These are phyloP conservation scores for Ceratocystis variospora DNA, from an alignment of 2,329 filamentous ascomycete genomes.

Conservation along the genomic window DNA sequence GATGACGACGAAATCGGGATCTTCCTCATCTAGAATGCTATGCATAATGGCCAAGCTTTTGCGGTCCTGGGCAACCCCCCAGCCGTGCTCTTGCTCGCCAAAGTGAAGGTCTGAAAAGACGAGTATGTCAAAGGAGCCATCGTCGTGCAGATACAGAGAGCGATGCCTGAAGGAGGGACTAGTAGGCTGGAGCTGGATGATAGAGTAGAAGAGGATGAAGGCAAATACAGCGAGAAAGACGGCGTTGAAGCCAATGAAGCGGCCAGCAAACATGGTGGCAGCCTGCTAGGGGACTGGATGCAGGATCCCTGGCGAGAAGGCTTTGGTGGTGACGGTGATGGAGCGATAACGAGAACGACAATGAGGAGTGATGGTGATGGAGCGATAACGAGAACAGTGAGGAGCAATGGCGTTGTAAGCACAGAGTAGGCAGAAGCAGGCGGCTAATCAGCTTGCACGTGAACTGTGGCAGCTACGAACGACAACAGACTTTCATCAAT, in stretches of 20 bases:
- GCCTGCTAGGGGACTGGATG: neutral
- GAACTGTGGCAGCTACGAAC: neutral
- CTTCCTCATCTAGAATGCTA: slow-evolving; percentile 42
- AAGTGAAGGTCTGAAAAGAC: slow-evolving; percentile 60
- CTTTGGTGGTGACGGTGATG: no score
- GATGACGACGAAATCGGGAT: slow-evolving; percentile 47
- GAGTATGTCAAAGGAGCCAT: slow-evolving; percentile 39
- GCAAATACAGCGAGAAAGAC: neutral
- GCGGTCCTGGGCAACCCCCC: slow-evolving; percentile 40
- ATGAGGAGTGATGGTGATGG: no score
- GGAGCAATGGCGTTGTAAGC: no score
- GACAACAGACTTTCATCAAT: neutral
- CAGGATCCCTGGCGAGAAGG: neutral
- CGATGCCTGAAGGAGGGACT: slow-evolving; percentile 2
- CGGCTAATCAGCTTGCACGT: neutral
- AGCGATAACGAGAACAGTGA: no score
- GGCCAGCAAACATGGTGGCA: neutral
- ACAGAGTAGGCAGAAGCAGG: neutral
- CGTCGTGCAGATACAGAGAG: slow-evolving; percentile 17
- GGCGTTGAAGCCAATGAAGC: slow-evolving; percentile 6
- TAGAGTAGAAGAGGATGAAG: slow-evolving; percentile 10
- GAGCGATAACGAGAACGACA: no score
- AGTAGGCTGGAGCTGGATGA: slow-evolving; percentile 10
- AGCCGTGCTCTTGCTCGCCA: slow-evolving; percentile 45
- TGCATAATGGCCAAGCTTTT: slow-evolving; percentile 44